Evolutionary conservation across 1,139 yeast genomes (phyloP).

Genomic region (Lodderomyces pseudojiufengensis): DNA sequence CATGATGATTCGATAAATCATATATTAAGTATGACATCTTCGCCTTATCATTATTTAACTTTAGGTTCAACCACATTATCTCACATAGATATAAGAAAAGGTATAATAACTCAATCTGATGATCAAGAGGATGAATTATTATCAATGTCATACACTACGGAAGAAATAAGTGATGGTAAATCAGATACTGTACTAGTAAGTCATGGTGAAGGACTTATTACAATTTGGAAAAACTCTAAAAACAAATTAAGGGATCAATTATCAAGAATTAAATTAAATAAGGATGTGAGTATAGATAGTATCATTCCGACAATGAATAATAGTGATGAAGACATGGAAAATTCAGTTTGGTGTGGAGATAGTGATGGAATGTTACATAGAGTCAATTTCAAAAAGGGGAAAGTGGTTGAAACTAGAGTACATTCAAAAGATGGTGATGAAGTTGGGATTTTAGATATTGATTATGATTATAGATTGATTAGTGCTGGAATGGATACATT

Average conservation of each 20-base stretch:
- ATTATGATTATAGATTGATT: slow-evolving; percentile 70
- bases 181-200: slow-evolving; percentile 67
- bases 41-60: slow-evolving; percentile 78
- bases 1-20: slow-evolving; percentile 79
- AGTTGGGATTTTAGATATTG: slow-evolving; percentile 72
- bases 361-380: slow-evolving; percentile 77
- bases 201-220: slow-evolving; percentile 89
- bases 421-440: slow-evolving; percentile 57
- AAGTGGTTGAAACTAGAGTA: slow-evolving; percentile 59
- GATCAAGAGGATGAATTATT: slow-evolving; percentile 92
- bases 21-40: slow-evolving; percentile 62
- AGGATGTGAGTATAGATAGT: slow-evolving; percentile 75
- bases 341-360: slow-evolving; percentile 77
- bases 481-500: slow-evolving; percentile 81
- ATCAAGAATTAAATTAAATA: slow-evolving; percentile 68
- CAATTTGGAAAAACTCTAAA: slow-evolving; percentile 78
- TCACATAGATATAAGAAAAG: slow-evolving; percentile 76
- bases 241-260: slow-evolving; percentile 74
- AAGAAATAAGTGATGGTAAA: slow-evolving; percentile 39
- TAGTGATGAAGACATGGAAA: slow-evolving; percentile 47
- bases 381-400: slow-evolving; percentile 62
- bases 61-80: slow-evolving; percentile 82
- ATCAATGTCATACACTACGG: slow-evolving; percentile 63
- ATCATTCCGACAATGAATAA: slow-evolving; percentile 73
- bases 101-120: slow-evolving; percentile 61